phyloP scores from a whole-genome alignment of 768 basidiomycete species.

The Lentinula detonsa region DNA sequence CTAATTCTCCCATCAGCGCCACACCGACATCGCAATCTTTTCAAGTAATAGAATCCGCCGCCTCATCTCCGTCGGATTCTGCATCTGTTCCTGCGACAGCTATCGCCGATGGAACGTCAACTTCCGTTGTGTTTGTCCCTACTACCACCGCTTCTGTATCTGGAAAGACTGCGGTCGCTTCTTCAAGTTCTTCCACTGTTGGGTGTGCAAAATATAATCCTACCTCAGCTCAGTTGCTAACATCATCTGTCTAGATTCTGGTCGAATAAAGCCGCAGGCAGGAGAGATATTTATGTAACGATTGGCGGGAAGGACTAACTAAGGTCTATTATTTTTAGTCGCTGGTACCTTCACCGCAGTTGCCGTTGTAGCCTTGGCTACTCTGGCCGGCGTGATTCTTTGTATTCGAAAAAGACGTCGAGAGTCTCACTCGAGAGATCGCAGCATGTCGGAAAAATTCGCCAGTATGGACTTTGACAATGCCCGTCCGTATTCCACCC shows the following conservation, averaged over 20 bases:
- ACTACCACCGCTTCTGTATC: background rate
- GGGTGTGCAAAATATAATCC: background rate
- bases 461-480: background rate
- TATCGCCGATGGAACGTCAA: background rate
- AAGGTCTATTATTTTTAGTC: background rate
- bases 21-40: background rate
- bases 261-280: constrained; percentile 7
- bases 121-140: background rate
- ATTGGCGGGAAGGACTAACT: background rate
- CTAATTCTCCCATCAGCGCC: background rate
- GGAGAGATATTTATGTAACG: background rate
- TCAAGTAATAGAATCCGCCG: background rate
- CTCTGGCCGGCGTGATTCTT: background rate
- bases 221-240: background rate
- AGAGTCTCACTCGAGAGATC: background rate
- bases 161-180: background rate
- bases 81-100: background rate
- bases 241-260: background rate
- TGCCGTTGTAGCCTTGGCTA: background rate
- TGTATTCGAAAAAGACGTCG: background rate
- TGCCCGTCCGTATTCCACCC: background rate
- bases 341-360: constrained; percentile 8
- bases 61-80: background rate
- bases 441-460: background rate
- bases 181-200: background rate